phyloP scores from a whole-genome alignment of 345 rosid genomes.

The Heritiera littoralis region DNA sequence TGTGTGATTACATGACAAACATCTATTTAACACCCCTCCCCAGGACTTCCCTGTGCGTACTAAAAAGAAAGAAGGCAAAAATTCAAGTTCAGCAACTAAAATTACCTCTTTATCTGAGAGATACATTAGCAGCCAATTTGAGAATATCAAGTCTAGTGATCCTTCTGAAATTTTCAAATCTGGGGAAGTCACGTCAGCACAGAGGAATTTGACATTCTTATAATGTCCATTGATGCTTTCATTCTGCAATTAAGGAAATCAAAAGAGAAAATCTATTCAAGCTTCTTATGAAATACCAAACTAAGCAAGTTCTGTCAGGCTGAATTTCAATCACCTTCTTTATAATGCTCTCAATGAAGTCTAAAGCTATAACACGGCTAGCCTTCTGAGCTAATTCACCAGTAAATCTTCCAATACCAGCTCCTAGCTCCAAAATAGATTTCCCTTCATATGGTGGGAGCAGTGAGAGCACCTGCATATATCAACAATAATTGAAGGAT shows the following conservation, averaged over 20 bases:
- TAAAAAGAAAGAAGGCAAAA: background rate
- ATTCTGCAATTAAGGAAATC: constrained; percentile 50
- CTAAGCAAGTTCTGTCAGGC: background rate
- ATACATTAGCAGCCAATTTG: constrained; percentile 98
- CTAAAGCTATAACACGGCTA: constrained; percentile 67
- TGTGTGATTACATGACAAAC: background rate
- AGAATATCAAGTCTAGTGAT: constrained; percentile 80
- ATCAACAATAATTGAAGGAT: background rate
- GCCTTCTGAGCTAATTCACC: constrained; percentile 84
- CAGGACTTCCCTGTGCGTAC: background rate
- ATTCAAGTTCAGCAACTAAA: background rate
- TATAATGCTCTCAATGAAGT: constrained; percentile 80
- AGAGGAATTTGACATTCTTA: constrained; percentile 79
- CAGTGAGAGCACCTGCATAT: constrained; percentile 64
- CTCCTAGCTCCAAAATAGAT: constrained; percentile 81
- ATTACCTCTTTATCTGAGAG: constrained; percentile 86
- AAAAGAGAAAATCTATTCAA: constrained; percentile 16
- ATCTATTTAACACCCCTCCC: background rate
- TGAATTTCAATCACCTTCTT: constrained; percentile 58
- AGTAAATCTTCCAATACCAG: constrained; percentile 97
- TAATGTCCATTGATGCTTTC: constrained; percentile 69
- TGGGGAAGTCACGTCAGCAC: constrained; percentile 90
- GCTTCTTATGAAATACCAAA: background rate
- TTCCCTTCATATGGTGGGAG: constrained; percentile 81
- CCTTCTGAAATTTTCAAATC: constrained; percentile 58